Percentiles rank a stretch among this genome's conserved stretches.
Conservation (phyloP, 768 basidiomycete genomes). For the Tylopilus rubrobrunneus region DNA sequence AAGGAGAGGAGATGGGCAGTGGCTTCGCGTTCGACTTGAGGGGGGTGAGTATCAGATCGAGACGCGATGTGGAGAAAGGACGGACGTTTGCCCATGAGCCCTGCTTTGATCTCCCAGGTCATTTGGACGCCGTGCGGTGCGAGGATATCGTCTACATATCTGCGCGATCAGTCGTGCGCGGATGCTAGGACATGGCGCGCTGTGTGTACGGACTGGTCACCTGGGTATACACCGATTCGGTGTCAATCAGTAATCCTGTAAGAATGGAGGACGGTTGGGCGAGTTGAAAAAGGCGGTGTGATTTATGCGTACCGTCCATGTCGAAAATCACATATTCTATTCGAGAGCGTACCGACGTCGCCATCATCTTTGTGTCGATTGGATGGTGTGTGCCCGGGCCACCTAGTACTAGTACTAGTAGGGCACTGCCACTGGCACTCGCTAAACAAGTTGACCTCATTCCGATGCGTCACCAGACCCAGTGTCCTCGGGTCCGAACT, state of each 20-base stretch:
- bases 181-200: background rate
- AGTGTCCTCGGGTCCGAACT: too few relatives aligned
- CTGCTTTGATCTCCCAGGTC: constrained; percentile 89
- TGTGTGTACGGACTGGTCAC: constrained; percentile 60
- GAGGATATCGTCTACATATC: constrained; percentile 61
- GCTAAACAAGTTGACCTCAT: too few relatives aligned
- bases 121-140: constrained; percentile 67
- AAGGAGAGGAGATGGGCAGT: constrained; percentile 68
- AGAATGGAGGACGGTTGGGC: background rate
- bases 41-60: background rate
- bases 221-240: constrained; percentile 71
- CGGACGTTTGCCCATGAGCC: constrained; percentile 82
- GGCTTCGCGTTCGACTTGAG: constrained; percentile 59
- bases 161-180: background rate
- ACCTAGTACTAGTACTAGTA: too few relatives aligned
- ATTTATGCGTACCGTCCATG: constrained; percentile 53
- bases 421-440: too few relatives aligned
- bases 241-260: constrained; percentile 70
- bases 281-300: background rate
- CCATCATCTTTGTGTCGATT: constrained; percentile 6
- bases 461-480: too few relatives aligned
- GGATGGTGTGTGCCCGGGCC: too few relatives aligned
- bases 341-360: constrained; percentile 13
- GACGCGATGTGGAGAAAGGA: background rate
- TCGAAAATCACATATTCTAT: constrained; percentile 70